phyloP scores from a whole-genome alignment of 2,329 filamentous ascomycete genomes.

The Aspergillus sp. region DNA sequence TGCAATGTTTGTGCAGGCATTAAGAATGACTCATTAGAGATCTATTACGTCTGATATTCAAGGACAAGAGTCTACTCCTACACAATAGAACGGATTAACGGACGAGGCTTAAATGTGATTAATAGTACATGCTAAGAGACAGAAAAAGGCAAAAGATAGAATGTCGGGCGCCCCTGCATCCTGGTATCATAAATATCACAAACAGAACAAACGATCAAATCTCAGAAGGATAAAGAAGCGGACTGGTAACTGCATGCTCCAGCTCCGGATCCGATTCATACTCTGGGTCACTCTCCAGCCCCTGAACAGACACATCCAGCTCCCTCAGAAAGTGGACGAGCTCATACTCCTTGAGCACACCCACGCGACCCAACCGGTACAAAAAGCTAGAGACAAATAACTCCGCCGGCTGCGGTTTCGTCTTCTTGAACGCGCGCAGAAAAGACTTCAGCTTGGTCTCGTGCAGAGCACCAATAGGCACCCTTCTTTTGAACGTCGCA shows the following conservation, averaged over 20 bases:
- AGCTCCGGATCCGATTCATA: not conserved
- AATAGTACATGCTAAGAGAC: not conserved
- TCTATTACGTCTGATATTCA: too few species aligned
- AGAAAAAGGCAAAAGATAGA: too few species aligned
- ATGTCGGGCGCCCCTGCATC: too few species aligned
- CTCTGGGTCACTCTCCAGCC: not conserved
- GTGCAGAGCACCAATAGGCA: not conserved
- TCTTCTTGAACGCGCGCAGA: not conserved
- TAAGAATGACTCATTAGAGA: too few species aligned
- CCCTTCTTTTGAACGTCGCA: not conserved
- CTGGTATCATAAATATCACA: not conserved
- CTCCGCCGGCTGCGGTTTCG: not conserved
- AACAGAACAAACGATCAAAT: not conserved
- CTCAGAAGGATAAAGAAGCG: not conserved
- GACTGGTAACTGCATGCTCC: not conserved
- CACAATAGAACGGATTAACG: too few species aligned
- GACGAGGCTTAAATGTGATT: too few species aligned
- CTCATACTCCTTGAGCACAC: not conserved
- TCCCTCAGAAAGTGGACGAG: not conserved
- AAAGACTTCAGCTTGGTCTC: not conserved
- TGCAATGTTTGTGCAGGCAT: too few species aligned
- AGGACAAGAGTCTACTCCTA: too few species aligned
- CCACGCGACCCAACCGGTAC: not conserved
- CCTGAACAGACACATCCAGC: not conserved
- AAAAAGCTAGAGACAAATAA: not conserved